Conservation (phyloP, 257 asterid species). For the Thymus quinquecostatus region DNA sequence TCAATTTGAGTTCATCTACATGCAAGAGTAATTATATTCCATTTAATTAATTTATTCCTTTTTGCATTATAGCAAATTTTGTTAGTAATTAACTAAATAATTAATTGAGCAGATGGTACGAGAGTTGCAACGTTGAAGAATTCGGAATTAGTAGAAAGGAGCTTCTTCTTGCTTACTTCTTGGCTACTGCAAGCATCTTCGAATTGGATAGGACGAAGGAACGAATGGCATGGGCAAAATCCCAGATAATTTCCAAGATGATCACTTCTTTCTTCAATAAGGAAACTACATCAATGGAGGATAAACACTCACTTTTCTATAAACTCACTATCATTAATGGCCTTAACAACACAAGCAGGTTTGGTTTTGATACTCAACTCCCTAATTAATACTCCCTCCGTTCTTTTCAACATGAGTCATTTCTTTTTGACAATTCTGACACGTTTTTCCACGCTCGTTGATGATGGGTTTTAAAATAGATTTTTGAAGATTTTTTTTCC, state of each 20-base stretch:
- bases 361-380: background rate
- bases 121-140: slow-evolving; percentile 28
- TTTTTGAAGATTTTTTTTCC: no score
- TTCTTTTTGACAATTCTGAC: no score
- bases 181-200: slow-evolving; percentile 46
- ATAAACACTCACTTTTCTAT: slow-evolving; percentile 6
- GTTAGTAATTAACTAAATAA: no score
- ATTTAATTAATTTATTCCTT: no score
- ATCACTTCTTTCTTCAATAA: slow-evolving; percentile 31
- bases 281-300: background rate
- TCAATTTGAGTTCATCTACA: slow-evolving; percentile 47
- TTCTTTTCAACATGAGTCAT: no score
- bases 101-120: slow-evolving; percentile 43
- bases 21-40: slow-evolving; percentile 27
- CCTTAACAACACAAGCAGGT: slow-evolving; percentile 8
- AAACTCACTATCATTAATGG: slow-evolving; percentile 9
- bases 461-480: no score
- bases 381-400: background rate
- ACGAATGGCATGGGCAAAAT: slow-evolving; percentile 50
- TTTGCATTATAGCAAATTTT: no score
- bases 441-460: no score
- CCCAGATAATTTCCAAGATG: slow-evolving; percentile 36
- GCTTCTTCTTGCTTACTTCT: slow-evolving; percentile 41
- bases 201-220: slow-evolving; percentile 43
- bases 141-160: slow-evolving; percentile 42